phyloP scores from a whole-genome alignment of 2,329 filamentous ascomycete species.

The Bertia moriformis region DNA sequence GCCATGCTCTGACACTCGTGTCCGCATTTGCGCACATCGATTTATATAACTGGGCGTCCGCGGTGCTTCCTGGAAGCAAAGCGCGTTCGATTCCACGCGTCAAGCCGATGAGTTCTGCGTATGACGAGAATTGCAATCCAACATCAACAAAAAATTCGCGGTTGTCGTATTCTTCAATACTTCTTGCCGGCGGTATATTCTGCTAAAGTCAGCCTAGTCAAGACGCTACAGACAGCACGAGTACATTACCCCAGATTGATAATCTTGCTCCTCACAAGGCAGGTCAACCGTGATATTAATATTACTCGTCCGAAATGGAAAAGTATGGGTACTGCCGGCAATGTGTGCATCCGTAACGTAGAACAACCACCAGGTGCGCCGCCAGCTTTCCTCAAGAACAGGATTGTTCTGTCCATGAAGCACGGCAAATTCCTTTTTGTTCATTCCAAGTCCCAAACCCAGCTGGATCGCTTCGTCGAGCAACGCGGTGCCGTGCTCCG shows the following conservation, averaged over 20 bases:
- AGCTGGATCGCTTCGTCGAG: background rate
- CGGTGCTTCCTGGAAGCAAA: background rate
- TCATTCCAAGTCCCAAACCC: background rate
- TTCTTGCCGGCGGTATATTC: constrained; percentile 12
- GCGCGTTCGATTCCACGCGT: background rate
- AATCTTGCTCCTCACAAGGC: constrained; percentile 15
- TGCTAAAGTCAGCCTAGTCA: constrained; percentile 4
- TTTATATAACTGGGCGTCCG: background rate
- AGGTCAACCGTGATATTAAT: constrained; percentile 11
- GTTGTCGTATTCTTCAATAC: constrained; percentile 14
- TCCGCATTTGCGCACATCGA: background rate
- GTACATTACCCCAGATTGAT: constrained; percentile 12
- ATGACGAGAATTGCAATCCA: constrained; percentile 13
- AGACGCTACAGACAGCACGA: background rate
- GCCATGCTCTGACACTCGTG: background rate
- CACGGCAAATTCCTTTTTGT: background rate
- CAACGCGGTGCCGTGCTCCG: background rate
- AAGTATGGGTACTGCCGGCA: background rate
- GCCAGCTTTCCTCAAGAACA: constrained; percentile 1
- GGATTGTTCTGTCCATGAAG: background rate
- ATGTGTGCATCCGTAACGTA: constrained; percentile 1
- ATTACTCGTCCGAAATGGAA: constrained; percentile 5
- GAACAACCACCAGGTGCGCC: constrained; percentile 1
- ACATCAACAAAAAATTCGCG: constrained; percentile 12
- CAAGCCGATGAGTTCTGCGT: constrained; percentile 7